A percentile compares a stretch with the other conserved stretches of the same genome.
Evolutionary conservation across 805 yeast species (phyloP).

Genomic region (Metschnikowia santaceciliae): DNA sequence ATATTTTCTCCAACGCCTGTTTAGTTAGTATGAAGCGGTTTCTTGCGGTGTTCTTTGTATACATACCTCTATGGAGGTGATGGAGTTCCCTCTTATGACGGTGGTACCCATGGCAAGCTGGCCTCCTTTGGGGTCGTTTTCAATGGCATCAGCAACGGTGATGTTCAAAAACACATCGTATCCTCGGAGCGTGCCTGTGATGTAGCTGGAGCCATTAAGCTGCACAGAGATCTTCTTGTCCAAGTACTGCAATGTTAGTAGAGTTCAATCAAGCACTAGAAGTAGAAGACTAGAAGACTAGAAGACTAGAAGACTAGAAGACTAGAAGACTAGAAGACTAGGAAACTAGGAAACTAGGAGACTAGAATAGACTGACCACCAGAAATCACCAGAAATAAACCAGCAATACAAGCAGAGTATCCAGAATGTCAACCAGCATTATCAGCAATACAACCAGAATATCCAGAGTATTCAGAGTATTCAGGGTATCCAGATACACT

Average conservation of each 20-base stretch:
- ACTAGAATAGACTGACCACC: no score
- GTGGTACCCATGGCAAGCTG: conserved; percentile 60
- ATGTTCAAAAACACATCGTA: conserved; percentile 78
- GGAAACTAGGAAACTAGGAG: no score
- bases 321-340: no score
- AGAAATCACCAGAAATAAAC: no score
- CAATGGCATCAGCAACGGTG: conserved; percentile 68
- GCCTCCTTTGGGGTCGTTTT: conserved; percentile 49
- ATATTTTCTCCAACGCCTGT: conserved; percentile 9
- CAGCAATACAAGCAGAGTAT: no score
- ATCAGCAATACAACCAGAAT: no score
- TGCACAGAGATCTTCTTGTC: conserved; percentile 72
- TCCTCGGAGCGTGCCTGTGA: conserved; percentile 81
- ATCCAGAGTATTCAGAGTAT: no score
- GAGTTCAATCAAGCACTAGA: not conserved
- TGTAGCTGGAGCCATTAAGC: conserved; percentile 72
- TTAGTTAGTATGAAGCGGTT: conserved; percentile 4
- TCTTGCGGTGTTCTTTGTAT: not conserved
- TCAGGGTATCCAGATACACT: no score
- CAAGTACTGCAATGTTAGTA: conserved; percentile 52
- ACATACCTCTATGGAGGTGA: conserved; percentile 65
- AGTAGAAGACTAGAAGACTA: no score
- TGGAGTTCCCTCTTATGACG: conserved; percentile 75
- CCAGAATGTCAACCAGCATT: no score
- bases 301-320: no score